Percentiles rank a stretch among this genome's conserved stretches.
phyloP scores from a whole-genome alignment of 176 grass and related monocot genomes.

The Triticum dicoccoides region DNA sequence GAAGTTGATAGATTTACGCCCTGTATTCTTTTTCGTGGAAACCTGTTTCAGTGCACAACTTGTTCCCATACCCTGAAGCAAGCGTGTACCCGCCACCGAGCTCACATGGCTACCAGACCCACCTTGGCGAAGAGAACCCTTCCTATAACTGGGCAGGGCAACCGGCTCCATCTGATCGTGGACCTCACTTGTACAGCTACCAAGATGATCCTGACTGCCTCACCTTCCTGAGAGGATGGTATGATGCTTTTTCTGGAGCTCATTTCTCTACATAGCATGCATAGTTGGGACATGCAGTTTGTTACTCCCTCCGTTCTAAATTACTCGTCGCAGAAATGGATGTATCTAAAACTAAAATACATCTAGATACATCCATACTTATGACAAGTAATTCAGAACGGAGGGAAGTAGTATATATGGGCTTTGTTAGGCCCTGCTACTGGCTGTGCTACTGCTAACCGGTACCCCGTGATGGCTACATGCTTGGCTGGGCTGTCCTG shows the following conservation, averaged over 20 bases:
- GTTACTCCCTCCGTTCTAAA: too few species aligned
- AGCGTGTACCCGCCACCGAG: not conserved
- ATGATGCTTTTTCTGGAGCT: not conserved
- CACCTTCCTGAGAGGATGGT: constrained; percentile 54
- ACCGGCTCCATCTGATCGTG: not conserved
- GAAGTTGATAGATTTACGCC: not conserved
- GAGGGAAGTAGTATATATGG: too few species aligned
- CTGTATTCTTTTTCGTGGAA: not conserved
- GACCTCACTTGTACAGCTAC: constrained; percentile 23
- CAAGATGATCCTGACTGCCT: constrained; percentile 32
- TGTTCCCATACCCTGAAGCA: not conserved
- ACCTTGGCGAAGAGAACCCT: not conserved
- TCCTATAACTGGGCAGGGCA: not conserved
- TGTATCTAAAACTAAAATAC: too few species aligned
- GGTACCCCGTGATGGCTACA: not conserved
- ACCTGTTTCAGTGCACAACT: not conserved
- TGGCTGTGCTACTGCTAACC: not conserved
- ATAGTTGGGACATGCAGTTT: not conserved
- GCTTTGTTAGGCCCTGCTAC: not conserved
- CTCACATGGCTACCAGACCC: not conserved
- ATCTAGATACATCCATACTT: too few species aligned
- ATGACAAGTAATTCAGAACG: too few species aligned
- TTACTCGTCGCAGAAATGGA: too few species aligned
- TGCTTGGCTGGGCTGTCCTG: constrained; percentile 33
- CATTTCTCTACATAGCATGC: not conserved